A percentile compares a stretch with the other conserved stretches of the same genome.
Conservation (phyloP, 768 basidiomycete species). For the Hygrocybe punicea region DNA sequence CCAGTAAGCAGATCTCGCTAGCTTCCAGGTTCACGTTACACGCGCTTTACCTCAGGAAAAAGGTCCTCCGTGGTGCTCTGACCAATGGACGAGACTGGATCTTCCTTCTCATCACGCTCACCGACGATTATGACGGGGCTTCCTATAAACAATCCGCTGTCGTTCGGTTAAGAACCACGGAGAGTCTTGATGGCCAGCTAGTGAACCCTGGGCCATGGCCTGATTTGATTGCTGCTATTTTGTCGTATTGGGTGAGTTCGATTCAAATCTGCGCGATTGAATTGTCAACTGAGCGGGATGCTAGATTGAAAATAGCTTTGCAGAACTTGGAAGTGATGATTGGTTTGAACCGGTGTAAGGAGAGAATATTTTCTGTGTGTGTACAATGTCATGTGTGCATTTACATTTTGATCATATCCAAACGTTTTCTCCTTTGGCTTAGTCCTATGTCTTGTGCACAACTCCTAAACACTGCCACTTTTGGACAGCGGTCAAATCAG, state of each 20-base stretch:
- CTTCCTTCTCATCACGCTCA: conserved; percentile 19
- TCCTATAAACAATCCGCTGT: conserved; percentile 14
- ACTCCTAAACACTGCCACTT: too few species aligned
- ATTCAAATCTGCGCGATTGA: conserved; percentile 1
- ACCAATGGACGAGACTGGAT: conserved; percentile 25
- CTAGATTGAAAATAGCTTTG: conserved; percentile 7
- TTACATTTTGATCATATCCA: background rate
- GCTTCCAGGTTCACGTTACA: conserved; percentile 8
- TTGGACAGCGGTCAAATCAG: too few species aligned
- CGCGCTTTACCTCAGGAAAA: conserved; percentile 15
- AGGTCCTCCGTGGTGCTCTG: conserved; percentile 24
- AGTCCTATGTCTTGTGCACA: too few species aligned
- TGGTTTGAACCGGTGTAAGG: conserved; percentile 4
- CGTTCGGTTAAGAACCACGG: conserved; percentile 4
- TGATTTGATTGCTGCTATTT: conserved; percentile 22
- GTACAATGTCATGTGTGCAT: background rate
- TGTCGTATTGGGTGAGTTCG: conserved; percentile 21
- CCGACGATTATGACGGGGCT: conserved; percentile 17
- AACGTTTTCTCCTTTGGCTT: too few species aligned
- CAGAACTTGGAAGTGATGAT: conserved; percentile 6
- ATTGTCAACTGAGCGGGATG: conserved; percentile 4
- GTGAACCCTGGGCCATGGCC: conserved; percentile 13
- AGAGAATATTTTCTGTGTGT: background rate
- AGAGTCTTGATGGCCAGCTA: conserved; percentile 4
- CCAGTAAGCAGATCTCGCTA: conserved; percentile 12